Base-by-base conservation (phyloP, 257 asterid genomes). In the Hygrophila difformis region DNA sequence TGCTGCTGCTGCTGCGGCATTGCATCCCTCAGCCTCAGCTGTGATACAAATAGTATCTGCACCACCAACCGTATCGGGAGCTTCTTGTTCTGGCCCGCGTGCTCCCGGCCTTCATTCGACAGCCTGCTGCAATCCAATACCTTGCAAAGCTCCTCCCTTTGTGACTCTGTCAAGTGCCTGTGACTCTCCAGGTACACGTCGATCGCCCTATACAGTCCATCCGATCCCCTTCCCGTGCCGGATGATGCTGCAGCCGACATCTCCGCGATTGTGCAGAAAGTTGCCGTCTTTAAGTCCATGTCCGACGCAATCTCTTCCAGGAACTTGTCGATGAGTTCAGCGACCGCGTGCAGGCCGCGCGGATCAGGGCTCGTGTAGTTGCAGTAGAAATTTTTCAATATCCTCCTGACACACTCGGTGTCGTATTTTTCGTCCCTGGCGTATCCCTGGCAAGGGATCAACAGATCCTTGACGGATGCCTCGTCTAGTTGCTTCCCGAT, bases 171-270 rank as follows among this genome's bases (percentile, higher is more conserved):
- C 29, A 91, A 47, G 20, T 82, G 60, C 24, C 61, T 40, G 45
- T 86, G 98, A 59, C 61, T 91, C 51, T 82, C 93, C 16, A 91
- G 28, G 53, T 70, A 91, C 0, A 82, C 47, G 7, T 80, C 84
- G 0, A 91, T 36, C 8, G 94, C 98, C 44, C 75, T 68, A 56
- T 91, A 91, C 7, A 86, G 35, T 2, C 82, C 86, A 26, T 85
- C 96, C 0, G 67, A 54, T 4, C 19, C 51, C 12, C 72, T 42
- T 6, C 35, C 60, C 0, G 58, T 61, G 38, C 72, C 92, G 0
- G 47, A 43, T 1, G 89, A 62, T 6, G 71, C 76, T 5, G 92
- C 79, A 11, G 38, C 40, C 2, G 85, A 64, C 55, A 84, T 50
- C 0, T 68, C 70, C 0, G 70, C 75, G 5, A 72, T 18, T 2